A percentile compares a stretch with the other conserved stretches of the same genome.
phyloP scores from a whole-genome alignment of 106 monocot species.

The Hemerocallis citrina region DNA sequence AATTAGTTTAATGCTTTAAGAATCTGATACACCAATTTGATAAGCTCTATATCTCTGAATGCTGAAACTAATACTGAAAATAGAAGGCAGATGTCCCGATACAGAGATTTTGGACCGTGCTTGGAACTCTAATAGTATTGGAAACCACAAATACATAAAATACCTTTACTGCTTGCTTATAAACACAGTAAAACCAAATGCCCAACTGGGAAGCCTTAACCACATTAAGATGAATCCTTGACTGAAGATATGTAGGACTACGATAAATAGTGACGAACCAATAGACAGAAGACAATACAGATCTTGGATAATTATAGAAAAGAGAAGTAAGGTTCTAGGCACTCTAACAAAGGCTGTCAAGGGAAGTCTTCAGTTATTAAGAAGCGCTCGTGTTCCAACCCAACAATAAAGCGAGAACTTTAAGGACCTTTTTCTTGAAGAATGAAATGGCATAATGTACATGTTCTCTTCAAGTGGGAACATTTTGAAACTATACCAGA shows the following conservation, averaged over 20 bases:
- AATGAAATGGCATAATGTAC: background rate
- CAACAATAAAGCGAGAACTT: background rate
- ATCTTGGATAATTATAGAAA: too few species aligned
- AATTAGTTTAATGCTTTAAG: too few species aligned
- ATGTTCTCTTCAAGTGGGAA: background rate
- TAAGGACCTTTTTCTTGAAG: background rate
- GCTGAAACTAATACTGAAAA: too few species aligned
- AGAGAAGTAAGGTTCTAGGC: background rate
- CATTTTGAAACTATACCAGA: background rate
- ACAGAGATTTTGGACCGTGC: too few species aligned
- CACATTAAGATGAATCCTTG: background rate
- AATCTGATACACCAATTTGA: too few species aligned
- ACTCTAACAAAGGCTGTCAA: background rate
- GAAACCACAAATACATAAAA: background rate
- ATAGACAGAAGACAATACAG: background rate
- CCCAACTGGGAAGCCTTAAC: background rate
- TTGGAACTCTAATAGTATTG: too few species aligned
- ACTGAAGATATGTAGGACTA: background rate
- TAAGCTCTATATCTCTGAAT: too few species aligned
- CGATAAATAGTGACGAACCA: background rate
- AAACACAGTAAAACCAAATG: background rate
- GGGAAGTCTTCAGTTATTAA: background rate
- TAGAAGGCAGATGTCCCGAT: too few species aligned
- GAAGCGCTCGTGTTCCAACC: background rate
- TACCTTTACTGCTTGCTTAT: background rate